Conservation (phyloP, 192 early-diverging fungal species). For the Chytriomyces sp. region DNA sequence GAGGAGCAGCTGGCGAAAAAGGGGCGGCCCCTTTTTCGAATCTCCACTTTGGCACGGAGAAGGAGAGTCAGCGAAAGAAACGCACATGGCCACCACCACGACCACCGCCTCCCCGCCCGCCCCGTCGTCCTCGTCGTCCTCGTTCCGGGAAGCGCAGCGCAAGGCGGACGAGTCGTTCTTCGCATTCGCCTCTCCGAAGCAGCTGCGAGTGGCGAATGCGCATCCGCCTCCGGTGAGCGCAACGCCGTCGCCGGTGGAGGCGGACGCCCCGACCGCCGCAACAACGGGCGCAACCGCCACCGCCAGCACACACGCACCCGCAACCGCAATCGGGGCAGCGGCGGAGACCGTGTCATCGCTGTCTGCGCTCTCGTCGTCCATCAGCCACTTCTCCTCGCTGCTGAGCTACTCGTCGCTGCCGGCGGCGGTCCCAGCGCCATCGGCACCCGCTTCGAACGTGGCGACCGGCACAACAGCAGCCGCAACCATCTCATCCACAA, state of each 20-base stretch:
- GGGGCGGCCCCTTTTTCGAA: neutral
- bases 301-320: neutral
- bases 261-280: neutral
- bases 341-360: neutral
- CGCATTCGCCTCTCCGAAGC: slow-evolving; percentile 1
- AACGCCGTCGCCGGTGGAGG: neutral
- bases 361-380: neutral
- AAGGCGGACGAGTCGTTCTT: neutral
- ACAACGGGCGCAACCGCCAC: neutral
- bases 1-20: neutral
- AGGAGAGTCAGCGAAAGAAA: neutral
- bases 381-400: neutral
- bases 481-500: neutral
- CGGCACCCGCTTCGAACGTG: neutral
- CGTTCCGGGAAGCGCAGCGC: neutral
- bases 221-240: neutral
- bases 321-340: too few relatives aligned
- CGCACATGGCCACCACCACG: neutral
- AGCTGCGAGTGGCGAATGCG: neutral
- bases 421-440: neutral
- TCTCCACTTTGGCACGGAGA: neutral
- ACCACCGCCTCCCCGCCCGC: neutral
- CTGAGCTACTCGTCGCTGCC: neutral
- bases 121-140: neutral
- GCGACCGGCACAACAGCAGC: neutral